phyloP scores from a whole-genome alignment of 2,329 filamentous ascomycete species.

The Colletotrichum tropicale region DNA sequence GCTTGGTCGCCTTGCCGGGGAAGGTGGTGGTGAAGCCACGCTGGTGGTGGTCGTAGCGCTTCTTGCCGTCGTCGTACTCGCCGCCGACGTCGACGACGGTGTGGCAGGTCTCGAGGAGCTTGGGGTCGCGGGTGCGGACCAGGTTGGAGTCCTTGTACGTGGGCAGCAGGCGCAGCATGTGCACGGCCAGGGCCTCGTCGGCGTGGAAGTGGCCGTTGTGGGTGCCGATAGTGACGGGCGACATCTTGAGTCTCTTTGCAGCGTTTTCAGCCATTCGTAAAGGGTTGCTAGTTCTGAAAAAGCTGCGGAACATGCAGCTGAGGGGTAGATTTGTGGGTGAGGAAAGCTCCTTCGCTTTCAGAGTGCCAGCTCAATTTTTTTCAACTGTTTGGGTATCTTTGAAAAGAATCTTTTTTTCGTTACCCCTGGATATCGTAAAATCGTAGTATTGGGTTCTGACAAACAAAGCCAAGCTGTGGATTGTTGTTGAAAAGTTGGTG shows the following conservation, averaged over 20 bases:
- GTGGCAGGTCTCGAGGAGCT: slow-evolving; percentile 80
- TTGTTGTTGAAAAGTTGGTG: neutral
- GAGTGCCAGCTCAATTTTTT: neutral
- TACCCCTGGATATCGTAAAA: neutral
- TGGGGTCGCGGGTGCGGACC: slow-evolving; percentile 86
- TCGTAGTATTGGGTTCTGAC: neutral
- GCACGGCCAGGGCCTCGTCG: slow-evolving; percentile 95
- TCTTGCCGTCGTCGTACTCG: slow-evolving; percentile 77
- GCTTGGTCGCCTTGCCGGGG: slow-evolving; percentile 82
- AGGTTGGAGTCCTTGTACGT: slow-evolving; percentile 76
- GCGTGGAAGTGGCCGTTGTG: slow-evolving; percentile 99
- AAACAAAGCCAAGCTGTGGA: neutral
- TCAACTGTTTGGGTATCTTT: neutral
- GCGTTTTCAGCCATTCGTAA: slow-evolving; percentile 69
- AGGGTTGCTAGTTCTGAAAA: slow-evolving; percentile 19
- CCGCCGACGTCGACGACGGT: slow-evolving; percentile 98
- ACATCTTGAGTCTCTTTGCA: slow-evolving; percentile 83
- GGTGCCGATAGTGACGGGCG: slow-evolving; percentile 73
- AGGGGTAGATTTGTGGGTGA: neutral
- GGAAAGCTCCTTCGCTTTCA: neutral
- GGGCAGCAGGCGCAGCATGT: slow-evolving; percentile 90
- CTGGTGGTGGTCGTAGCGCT: slow-evolving; percentile 98
- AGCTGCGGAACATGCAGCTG: slow-evolving; percentile 45
- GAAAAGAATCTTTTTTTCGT: neutral
- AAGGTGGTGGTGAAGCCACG: slow-evolving; percentile 87